Percentiles rank a stretch among this genome's conserved stretches.
These are phyloP conservation scores for Plenodomus tracheiphilus DNA, from an alignment of 2,329 filamentous ascomycete species.

Conservation along the genomic window DNA sequence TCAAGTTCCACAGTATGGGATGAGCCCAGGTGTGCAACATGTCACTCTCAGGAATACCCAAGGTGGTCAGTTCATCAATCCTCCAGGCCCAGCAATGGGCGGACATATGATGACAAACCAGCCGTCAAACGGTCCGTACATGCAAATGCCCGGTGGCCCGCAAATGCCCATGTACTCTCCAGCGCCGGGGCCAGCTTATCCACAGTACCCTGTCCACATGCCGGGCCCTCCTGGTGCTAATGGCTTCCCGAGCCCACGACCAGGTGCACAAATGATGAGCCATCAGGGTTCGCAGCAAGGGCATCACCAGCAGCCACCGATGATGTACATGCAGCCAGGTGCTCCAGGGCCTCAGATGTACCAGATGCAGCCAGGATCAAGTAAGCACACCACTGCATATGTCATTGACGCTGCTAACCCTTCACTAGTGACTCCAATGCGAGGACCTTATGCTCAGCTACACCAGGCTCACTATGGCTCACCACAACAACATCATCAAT, in stretches of 20 bases:
- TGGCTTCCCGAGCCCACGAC: slow-evolving; percentile 86
- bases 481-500: slow-evolving; percentile 47
- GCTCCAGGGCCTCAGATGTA: slow-evolving; percentile 77
- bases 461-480: slow-evolving; percentile 46
- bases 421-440: slow-evolving; percentile 44
- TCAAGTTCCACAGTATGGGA: slow-evolving; percentile 71
- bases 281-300: slow-evolving; percentile 93
- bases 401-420: slow-evolving; percentile 10
- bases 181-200: slow-evolving; percentile 66
- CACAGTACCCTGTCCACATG: slow-evolving; percentile 57
- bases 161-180: slow-evolving; percentile 84
- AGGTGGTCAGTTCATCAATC: slow-evolving; percentile 73
- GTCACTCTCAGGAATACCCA: slow-evolving; percentile 74
- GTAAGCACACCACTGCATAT: slow-evolving; percentile 57
- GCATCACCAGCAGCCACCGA: slow-evolving; percentile 63
- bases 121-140: slow-evolving; percentile 68
- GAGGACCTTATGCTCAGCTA: slow-evolving; percentile 44
- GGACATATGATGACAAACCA: slow-evolving; percentile 79
- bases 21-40: slow-evolving; percentile 70
- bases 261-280: slow-evolving; percentile 86
- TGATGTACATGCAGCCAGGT: slow-evolving; percentile 75
- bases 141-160: slow-evolving; percentile 68
- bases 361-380: slow-evolving; percentile 71
- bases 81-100: slow-evolving; percentile 72
- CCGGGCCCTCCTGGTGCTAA: slow-evolving; percentile 63